phyloP scores from a whole-genome alignment of 2,329 filamentous ascomycete species.

The Stagonosporopsis vannaccii region DNA sequence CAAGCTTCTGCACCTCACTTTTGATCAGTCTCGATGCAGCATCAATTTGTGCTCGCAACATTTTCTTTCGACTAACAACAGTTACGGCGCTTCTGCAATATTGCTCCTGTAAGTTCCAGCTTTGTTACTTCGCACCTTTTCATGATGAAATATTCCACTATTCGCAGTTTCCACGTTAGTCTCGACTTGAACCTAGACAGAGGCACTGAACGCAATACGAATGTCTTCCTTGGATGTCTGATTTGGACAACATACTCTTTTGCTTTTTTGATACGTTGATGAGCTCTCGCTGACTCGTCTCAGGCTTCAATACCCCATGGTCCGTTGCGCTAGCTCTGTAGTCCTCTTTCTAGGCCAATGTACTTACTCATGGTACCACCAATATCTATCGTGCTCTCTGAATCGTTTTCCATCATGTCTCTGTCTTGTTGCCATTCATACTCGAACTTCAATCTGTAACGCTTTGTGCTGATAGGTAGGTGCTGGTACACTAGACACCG shows the following conservation, averaged over 20 bases:
- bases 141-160: conserved; percentile 23
- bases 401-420: background rate
- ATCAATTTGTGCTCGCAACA: conserved; percentile 2
- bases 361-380: background rate
- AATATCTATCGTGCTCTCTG: background rate
- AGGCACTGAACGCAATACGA: conserved; percentile 19
- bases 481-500: background rate
- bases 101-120: background rate
- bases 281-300: conserved; percentile 4
- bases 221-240: conserved; percentile 26
- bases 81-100: background rate
- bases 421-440: background rate
- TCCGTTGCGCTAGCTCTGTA: background rate
- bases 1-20: background rate
- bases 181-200: conserved; percentile 21
- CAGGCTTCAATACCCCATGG: background rate
- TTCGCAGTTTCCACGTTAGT: conserved; percentile 26
- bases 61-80: background rate
- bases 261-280: background rate
- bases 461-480: background rate
- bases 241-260: background rate
- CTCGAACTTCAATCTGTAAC: background rate
- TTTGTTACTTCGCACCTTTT: background rate
- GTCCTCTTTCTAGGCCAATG: background rate
- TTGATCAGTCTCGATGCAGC: background rate